These are phyloP conservation scores for Tricholoma sp. DNA, from an alignment of 768 basidiomycete genomes.

Conservation along the genomic window DNA sequence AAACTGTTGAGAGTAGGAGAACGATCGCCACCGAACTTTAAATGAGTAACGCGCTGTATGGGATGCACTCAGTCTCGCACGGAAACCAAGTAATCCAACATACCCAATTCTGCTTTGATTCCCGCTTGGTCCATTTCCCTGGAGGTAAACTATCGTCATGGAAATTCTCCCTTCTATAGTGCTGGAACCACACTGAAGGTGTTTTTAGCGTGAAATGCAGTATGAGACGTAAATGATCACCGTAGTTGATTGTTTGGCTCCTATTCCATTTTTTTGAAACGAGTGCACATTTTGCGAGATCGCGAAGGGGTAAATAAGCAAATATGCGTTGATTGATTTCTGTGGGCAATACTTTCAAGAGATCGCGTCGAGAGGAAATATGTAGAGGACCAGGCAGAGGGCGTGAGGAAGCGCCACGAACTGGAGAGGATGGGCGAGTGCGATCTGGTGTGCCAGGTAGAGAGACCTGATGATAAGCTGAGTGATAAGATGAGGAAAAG, in stretches of 20 bases:
- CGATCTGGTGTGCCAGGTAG: conserved; percentile 62
- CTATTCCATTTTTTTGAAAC: conserved; percentile 86
- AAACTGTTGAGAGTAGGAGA: conserved; percentile 29
- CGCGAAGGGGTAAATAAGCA: conserved; percentile 48
- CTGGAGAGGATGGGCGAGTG: conserved; percentile 57
- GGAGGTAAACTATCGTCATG: conserved; percentile 73
- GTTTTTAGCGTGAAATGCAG: neutral
- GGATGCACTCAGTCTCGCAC: conserved; percentile 4
- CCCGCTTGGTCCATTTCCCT: conserved; percentile 88
- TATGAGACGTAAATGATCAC: conserved; percentile 34
- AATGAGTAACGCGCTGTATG: conserved; percentile 48
- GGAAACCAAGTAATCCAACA: conserved; percentile 14
- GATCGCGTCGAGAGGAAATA: conserved; percentile 46
- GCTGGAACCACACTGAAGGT: conserved; percentile 84
- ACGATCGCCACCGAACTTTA: conserved; percentile 36
- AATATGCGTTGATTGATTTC: conserved; percentile 81
- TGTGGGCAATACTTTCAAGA: conserved; percentile 69
- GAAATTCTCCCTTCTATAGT: conserved; percentile 84
- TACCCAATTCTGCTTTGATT: conserved; percentile 94
- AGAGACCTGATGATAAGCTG: conserved; percentile 44
- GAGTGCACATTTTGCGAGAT: conserved; percentile 72
- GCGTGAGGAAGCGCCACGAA: conserved; percentile 40
- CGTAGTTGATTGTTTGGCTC: conserved; percentile 89
- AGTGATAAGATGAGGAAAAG: conserved; percentile 3
- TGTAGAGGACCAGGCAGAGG: conserved; percentile 45